These are phyloP conservation scores for Allantophomopsis cytisporea DNA, from an alignment of 2,329 filamentous ascomycete genomes.

Conservation along the genomic window DNA sequence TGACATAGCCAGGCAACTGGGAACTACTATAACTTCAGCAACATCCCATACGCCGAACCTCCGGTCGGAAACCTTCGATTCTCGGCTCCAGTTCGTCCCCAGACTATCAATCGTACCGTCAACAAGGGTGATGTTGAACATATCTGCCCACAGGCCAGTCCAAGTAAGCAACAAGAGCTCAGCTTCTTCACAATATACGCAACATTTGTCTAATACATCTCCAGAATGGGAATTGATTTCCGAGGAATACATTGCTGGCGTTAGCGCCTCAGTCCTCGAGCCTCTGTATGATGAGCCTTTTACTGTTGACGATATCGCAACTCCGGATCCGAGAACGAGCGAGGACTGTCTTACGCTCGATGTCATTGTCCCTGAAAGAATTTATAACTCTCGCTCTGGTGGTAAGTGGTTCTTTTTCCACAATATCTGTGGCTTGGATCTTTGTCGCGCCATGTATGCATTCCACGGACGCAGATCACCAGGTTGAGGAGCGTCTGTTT, in stretches of 20 bases:
- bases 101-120: slow-evolving; percentile 17
- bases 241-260: slow-evolving; percentile 5
- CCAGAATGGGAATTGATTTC: slow-evolving; percentile 11
- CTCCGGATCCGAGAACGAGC: slow-evolving; percentile 6
- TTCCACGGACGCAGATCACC: no score
- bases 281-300: no score
- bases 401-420: no score
- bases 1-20: slow-evolving; percentile 12
- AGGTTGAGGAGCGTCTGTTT: no score
- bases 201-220: background rate
- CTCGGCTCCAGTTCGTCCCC: slow-evolving; percentile 22
- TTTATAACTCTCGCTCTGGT: slow-evolving; percentile 14
- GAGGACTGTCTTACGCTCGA: slow-evolving; percentile 33
- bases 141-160: slow-evolving; percentile 21
- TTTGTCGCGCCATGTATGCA: no score
- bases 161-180: slow-evolving; percentile 2
- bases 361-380: slow-evolving; percentile 24
- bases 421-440: no score
- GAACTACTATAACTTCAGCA: slow-evolving; percentile 23
- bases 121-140: slow-evolving; percentile 16
- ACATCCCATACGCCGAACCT: slow-evolving; percentile 30
- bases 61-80: slow-evolving; percentile 28
- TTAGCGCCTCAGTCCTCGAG: background rate
- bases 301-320: slow-evolving; percentile 2
- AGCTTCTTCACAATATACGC: background rate